Evolutionary conservation across 345 rosid species (phyloP).

Genomic region (Eucalyptus curtisii): DNA sequence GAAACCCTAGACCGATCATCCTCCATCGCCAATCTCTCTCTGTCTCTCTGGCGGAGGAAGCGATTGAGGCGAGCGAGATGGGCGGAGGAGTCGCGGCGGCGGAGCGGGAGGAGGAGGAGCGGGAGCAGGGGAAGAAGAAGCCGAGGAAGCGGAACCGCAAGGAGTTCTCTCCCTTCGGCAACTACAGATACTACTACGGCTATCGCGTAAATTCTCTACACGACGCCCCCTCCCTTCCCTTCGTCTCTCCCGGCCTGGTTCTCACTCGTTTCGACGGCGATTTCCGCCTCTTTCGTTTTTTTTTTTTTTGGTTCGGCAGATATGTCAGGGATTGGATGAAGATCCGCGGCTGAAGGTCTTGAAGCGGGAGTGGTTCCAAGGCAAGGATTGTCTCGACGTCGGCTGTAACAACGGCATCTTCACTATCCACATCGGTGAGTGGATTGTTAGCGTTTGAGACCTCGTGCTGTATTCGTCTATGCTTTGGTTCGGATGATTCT

Average conservation of each 20-base stretch:
- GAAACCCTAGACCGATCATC: neutral
- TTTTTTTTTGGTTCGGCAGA: slow-evolving; percentile 11
- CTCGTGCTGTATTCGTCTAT: neutral
- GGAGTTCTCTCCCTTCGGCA: slow-evolving; percentile 58
- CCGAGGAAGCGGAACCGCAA: slow-evolving; percentile 37
- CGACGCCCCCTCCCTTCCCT: neutral
- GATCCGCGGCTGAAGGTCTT: slow-evolving; percentile 79
- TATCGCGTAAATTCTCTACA: slow-evolving; percentile 41
- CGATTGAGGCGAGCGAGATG: neutral
- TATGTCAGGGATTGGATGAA: slow-evolving; percentile 49
- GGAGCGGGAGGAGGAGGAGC: neutral
- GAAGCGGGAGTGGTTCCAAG: slow-evolving; percentile 75
- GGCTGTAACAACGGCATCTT: slow-evolving; percentile 87
- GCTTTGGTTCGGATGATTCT: neutral
- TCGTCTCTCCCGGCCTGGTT: neutral
- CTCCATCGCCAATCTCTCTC: neutral
- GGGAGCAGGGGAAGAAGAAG: neutral
- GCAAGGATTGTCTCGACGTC: slow-evolving; percentile 74
- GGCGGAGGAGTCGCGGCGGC: neutral
- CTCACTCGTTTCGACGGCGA: neutral
- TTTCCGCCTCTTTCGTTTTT: neutral
- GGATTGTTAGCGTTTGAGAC: neutral
- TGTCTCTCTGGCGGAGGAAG: neutral
- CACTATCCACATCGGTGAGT: slow-evolving; percentile 66
- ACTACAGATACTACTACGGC: slow-evolving; percentile 83